Percentiles rank a stretch among this genome's conserved stretches.
Conservation (phyloP, 1,284 basidiomycete species). For the Sporisorium reilianum region DNA sequence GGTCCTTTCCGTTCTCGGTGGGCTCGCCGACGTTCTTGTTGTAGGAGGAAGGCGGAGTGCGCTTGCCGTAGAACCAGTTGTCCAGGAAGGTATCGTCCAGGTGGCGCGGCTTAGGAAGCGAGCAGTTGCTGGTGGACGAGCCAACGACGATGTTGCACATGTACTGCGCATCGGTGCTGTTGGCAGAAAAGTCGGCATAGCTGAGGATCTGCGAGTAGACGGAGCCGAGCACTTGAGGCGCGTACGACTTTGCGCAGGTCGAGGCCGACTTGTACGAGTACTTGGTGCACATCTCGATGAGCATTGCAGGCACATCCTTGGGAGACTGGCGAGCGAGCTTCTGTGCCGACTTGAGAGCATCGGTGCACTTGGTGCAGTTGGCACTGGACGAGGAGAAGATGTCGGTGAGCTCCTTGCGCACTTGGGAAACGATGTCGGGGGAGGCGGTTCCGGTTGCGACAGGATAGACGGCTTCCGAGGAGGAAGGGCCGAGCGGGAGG, state of each 20-base stretch:
- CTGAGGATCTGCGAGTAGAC: slow-evolving; percentile 62
- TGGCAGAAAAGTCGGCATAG: slow-evolving; percentile 58
- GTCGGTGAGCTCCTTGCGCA: slow-evolving; percentile 70
- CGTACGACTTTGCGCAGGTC: slow-evolving; percentile 59
- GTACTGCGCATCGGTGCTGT: slow-evolving; percentile 59
- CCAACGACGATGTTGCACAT: slow-evolving; percentile 61
- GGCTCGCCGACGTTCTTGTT: slow-evolving; percentile 40
- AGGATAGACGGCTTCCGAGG: slow-evolving; percentile 56
- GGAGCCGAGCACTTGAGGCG: slow-evolving; percentile 48
- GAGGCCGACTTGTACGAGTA: slow-evolving; percentile 75
- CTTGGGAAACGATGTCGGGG: slow-evolving; percentile 70
- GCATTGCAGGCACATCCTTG: slow-evolving; percentile 75
- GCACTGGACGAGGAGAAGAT: slow-evolving; percentile 66
- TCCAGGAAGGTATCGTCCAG: slow-evolving; percentile 54
- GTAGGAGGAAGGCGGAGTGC: slow-evolving; percentile 31
- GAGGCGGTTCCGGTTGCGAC: slow-evolving; percentile 64
- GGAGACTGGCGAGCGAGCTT: slow-evolving; percentile 78
- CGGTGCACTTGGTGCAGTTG: slow-evolving; percentile 76
- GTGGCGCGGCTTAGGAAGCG: slow-evolving; percentile 43
- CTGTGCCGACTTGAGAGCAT: slow-evolving; percentile 77
- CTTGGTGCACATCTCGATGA: slow-evolving; percentile 76
- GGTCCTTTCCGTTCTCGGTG: slow-evolving; percentile 73
- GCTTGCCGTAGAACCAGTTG: slow-evolving; percentile 60
- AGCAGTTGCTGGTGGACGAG: slow-evolving; percentile 43
- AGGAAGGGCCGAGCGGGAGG: slow-evolving; percentile 74